Evolutionary conservation across 495 filamentous ascomycete species (phyloP).

Genomic region (Amniculicola lignicola): DNA sequence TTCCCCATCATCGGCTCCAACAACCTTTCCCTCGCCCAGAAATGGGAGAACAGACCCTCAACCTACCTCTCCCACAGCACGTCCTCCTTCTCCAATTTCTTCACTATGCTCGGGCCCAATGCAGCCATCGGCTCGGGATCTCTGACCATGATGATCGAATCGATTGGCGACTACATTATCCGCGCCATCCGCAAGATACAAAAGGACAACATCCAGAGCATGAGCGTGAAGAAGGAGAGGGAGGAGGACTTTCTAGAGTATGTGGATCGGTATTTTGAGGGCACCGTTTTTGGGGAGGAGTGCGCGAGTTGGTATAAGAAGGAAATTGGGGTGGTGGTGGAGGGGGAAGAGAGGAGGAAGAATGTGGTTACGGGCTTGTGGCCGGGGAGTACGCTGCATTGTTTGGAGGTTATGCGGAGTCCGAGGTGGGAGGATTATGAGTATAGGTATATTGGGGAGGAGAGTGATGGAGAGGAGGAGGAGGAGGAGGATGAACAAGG

Average conservation of each 20-base stretch:
- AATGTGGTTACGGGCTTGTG: slow-evolving; percentile 29
- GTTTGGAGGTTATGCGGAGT: slow-evolving; percentile 35
- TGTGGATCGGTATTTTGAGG: slow-evolving; percentile 23
- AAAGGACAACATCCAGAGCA: slow-evolving; percentile 22
- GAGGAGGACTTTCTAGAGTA: slow-evolving; percentile 27
- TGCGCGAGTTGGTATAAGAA: slow-evolving; percentile 31
- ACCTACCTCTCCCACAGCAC: slow-evolving; percentile 39
- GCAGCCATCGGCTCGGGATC: slow-evolving; percentile 38
- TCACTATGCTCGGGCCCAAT: slow-evolving; percentile 41
- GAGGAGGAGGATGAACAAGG: slow-evolving; percentile 21
- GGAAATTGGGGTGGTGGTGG: background rate
- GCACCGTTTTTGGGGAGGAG: slow-evolving; percentile 25
- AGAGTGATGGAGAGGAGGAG: slow-evolving; percentile 10
- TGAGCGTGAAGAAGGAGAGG: slow-evolving; percentile 15
- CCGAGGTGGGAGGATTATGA: slow-evolving; percentile 41
- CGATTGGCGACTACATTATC: slow-evolving; percentile 34
- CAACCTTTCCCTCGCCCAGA: slow-evolving; percentile 27
- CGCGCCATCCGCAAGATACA: slow-evolving; percentile 26
- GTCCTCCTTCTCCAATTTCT: slow-evolving; percentile 38
- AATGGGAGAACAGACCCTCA: slow-evolving; percentile 34
- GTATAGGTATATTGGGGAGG: slow-evolving; percentile 18
- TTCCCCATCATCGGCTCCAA: slow-evolving; percentile 34
- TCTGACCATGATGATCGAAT: slow-evolving; percentile 38
- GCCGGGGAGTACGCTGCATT: slow-evolving; percentile 39
- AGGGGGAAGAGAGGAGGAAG: no score